A percentile compares a stretch with the other conserved stretches of the same genome.
Conservation (phyloP, 73 alveolate species). For the Stentor coeruleus region DNA sequence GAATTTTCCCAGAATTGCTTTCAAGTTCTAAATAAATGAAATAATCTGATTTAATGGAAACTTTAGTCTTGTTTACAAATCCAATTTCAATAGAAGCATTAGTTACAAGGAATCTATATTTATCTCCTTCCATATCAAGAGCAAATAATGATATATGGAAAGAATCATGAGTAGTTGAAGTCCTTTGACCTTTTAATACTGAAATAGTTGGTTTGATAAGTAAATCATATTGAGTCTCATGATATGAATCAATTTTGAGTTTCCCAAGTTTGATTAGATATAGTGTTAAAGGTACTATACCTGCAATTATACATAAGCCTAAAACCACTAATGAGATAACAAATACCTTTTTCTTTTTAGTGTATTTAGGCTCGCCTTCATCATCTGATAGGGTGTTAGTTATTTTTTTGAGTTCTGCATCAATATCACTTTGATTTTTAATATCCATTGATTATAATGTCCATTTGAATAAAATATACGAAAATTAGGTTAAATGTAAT, state of each 20-base stretch:
- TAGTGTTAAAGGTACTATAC: not conserved
- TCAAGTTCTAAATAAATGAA: not conserved
- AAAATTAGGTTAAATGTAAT: no score
- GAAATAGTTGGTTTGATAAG: not conserved
- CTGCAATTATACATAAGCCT: no score
- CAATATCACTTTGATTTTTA: no score
- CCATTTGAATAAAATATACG: no score
- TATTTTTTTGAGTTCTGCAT: no score
- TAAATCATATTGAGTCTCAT: not conserved
- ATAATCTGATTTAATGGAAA: not conserved
- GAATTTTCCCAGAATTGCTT: not conserved
- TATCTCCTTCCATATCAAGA: not conserved
- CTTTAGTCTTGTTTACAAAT: not conserved
- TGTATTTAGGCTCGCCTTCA: no score
- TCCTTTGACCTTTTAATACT: not conserved
- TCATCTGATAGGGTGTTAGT: no score
- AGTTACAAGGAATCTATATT: no score
- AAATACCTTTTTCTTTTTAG: no score
- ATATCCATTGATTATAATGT: no score
- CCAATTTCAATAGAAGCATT: not conserved
- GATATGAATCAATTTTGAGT: not conserved
- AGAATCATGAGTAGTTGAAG: not conserved
- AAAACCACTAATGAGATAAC: no score
- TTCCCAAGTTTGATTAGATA: not conserved
- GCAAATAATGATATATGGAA: not conserved